Conservation (phyloP, 2,329 filamentous ascomycete genomes). For the Alternaria panax region DNA sequence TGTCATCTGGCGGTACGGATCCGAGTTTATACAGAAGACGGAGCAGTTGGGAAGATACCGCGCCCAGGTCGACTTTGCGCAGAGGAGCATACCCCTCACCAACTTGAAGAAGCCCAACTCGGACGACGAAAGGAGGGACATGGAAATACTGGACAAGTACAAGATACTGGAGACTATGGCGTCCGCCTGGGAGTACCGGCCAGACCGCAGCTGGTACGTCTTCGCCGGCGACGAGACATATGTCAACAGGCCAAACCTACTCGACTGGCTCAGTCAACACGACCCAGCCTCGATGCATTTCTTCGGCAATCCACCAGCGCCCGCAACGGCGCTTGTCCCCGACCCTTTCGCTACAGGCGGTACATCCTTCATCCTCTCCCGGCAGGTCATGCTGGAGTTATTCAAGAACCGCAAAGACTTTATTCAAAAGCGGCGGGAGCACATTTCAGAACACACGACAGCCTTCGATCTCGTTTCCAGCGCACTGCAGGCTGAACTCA, state of each 20-base stretch:
- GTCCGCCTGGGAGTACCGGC: constrained; percentile 46
- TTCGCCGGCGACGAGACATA: constrained; percentile 69
- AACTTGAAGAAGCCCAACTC: constrained; percentile 28
- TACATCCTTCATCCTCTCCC: constrained; percentile 61
- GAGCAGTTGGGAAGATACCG: constrained; percentile 49
- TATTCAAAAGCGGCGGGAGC: constrained; percentile 54
- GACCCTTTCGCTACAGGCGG: constrained; percentile 62
- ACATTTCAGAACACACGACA: constrained; percentile 58
- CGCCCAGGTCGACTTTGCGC: constrained; percentile 41
- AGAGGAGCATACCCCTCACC: constrained; percentile 37
- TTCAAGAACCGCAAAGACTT: constrained; percentile 52
- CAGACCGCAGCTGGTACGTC: constrained; percentile 64
- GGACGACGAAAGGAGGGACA: constrained; percentile 28
- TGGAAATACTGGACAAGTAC: constrained; percentile 47
- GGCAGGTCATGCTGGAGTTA: constrained; percentile 56
- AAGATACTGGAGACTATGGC: constrained; percentile 50
- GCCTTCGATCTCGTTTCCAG: constrained; percentile 61
- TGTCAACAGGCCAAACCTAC: constrained; percentile 61
- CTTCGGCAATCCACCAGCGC: constrained; percentile 55
- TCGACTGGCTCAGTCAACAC: constrained; percentile 61
- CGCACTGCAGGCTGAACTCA: constrained; percentile 54
- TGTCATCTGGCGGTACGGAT: constrained; percentile 43
- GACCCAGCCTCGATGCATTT: constrained; percentile 60
- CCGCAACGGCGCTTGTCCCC: constrained; percentile 29
- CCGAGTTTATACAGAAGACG: constrained; percentile 37